Percentiles rank a stretch among this genome's conserved stretches.
phyloP scores from a whole-genome alignment of 805 yeast genomes.

The Candida rishiriensis region DNA sequence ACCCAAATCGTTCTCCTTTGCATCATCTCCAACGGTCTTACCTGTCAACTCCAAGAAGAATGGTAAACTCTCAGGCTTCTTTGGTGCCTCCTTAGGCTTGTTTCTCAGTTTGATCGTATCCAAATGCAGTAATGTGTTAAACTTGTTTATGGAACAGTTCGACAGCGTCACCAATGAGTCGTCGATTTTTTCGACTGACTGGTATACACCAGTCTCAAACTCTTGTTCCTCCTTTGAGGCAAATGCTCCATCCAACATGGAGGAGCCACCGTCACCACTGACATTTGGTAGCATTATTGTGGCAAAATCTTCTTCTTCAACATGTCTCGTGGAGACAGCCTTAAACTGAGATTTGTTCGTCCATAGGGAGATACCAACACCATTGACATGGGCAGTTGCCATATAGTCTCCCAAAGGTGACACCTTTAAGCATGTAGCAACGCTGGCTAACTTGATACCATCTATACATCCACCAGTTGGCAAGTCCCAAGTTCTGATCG shows the following conservation, averaged over 20 bases:
- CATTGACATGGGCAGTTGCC: constrained; percentile 89
- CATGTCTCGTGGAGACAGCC: constrained; percentile 67
- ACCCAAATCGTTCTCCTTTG: constrained; percentile 43
- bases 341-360: constrained; percentile 82
- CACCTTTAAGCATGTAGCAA: constrained; percentile 76
- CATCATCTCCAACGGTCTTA: constrained; percentile 66
- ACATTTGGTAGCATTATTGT: constrained; percentile 64
- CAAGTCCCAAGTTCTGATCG: constrained; percentile 93
- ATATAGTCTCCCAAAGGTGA: constrained; percentile 86
- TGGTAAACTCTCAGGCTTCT: constrained; percentile 72
- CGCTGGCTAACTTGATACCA: constrained; percentile 71
- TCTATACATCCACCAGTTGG: constrained; percentile 97
- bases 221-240: constrained; percentile 34
- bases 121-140: constrained; percentile 71
- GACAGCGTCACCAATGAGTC: constrained; percentile 67
- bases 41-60: constrained; percentile 75
- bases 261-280: constrained; percentile 72
- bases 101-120: constrained; percentile 83
- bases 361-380: constrained; percentile 91
- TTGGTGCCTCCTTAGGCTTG: constrained; percentile 85
- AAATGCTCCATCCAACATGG: constrained; percentile 75
- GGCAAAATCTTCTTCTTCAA: constrained; percentile 73
- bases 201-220: constrained; percentile 33
- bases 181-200: constrained; percentile 59
- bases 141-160: constrained; percentile 69